Evolutionary conservation across 2,329 filamentous ascomycete genomes (phyloP).

Genomic region (Torrubiellomyces zombiae): DNA sequence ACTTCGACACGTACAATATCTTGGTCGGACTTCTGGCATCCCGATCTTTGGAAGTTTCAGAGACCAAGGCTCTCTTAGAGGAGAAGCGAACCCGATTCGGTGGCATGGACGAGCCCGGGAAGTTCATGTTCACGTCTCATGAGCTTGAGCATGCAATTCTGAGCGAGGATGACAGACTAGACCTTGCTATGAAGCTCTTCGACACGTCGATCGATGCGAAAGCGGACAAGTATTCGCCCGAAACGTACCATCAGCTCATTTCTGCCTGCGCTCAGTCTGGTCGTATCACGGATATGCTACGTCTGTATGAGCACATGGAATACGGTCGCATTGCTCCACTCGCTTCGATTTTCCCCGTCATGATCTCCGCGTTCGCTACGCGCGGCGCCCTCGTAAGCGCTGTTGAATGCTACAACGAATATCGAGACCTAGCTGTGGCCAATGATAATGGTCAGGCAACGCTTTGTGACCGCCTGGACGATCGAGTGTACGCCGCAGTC

Average conservation of each 20-base stretch:
- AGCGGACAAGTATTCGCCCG: constrained; percentile 52
- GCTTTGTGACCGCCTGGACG: constrained; percentile 57
- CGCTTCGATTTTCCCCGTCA: constrained; percentile 70
- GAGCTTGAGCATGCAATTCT: constrained; percentile 78
- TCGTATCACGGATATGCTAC: constrained; percentile 74
- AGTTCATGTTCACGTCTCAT: constrained; percentile 77
- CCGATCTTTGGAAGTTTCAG: constrained; percentile 62
- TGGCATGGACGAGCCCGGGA: constrained; percentile 66
- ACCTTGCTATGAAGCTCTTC: constrained; percentile 74
- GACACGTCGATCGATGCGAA: constrained; percentile 52
- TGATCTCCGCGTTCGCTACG: constrained; percentile 86
- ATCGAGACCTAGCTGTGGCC: constrained; percentile 73
- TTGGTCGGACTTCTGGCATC: constrained; percentile 69
- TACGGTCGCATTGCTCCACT: constrained; percentile 54
- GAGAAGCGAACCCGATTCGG: constrained; percentile 73
- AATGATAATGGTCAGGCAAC: constrained; percentile 58
- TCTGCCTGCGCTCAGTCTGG: constrained; percentile 73
- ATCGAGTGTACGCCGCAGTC: constrained; percentile 77
- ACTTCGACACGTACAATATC: constrained; percentile 75
- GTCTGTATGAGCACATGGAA: constrained; percentile 86
- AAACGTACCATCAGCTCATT: constrained; percentile 75
- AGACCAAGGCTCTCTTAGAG: constrained; percentile 57
- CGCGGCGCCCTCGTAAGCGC: constrained; percentile 71
- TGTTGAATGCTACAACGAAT: constrained; percentile 90
- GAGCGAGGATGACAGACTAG: constrained; percentile 71